Percentiles rank a stretch among this genome's conserved stretches.
Evolutionary conservation across 768 basidiomycete genomes (phyloP).

Genomic region (Omphalotus guepiniiformis): DNA sequence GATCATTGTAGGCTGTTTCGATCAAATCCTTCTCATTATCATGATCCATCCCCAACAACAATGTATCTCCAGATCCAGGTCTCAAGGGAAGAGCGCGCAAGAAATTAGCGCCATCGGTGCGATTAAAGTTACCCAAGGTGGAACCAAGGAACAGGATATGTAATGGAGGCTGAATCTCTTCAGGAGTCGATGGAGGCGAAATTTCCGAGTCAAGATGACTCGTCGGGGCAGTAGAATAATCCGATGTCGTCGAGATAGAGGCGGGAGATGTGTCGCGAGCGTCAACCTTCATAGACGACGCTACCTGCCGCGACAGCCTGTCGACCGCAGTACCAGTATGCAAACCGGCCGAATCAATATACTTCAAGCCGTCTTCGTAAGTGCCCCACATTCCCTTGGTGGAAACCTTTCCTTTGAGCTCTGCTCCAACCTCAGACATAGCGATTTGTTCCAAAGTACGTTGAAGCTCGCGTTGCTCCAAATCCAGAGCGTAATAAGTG

Average conservation of each 20-base stretch:
- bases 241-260: constrained; percentile 21
- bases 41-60: constrained; percentile 90
- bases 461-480: constrained; percentile 81
- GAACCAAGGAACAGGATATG: constrained; percentile 92
- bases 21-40: constrained; percentile 66
- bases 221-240: constrained; percentile 16
- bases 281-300: constrained; percentile 10
- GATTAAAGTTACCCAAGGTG: constrained; percentile 85
- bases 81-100: constrained; percentile 76
- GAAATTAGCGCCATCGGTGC: constrained; percentile 67
- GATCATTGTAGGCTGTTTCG: constrained; percentile 85
- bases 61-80: constrained; percentile 70
- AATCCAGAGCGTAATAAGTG: constrained; percentile 90
- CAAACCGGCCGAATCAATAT: constrained; percentile 64
- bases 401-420: constrained; percentile 66
- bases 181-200: constrained; percentile 45
- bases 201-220: constrained; percentile 19
- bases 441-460: constrained; percentile 71
- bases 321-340: constrained; percentile 17
- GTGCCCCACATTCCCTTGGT: constrained; percentile 88
- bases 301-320: constrained; percentile 11
- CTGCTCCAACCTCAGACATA: constrained; percentile 54
- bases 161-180: constrained; percentile 44
- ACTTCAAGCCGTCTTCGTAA: constrained; percentile 85
- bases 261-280: constrained; percentile 34